phyloP scores from a whole-genome alignment of 352 stramenopile species.

The Lagenidium giganteum region DNA sequence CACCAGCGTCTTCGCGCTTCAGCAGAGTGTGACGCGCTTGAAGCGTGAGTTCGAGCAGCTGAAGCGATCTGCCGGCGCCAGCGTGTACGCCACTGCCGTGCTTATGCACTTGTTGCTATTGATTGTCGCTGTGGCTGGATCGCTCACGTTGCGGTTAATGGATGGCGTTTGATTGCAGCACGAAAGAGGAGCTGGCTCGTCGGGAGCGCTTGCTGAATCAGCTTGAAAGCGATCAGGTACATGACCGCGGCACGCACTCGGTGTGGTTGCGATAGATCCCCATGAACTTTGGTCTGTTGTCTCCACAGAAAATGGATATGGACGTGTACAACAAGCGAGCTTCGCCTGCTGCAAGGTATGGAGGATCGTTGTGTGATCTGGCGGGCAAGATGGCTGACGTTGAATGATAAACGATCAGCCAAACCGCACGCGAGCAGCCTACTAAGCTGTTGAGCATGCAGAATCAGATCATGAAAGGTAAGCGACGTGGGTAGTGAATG shows the following conservation, averaged over 20 bases:
- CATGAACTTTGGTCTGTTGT: not conserved
- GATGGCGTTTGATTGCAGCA: constrained; percentile 21
- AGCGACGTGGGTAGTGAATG: not conserved
- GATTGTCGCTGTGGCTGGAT: no score
- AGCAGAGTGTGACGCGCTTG: constrained; percentile 77
- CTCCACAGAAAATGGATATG: constrained; percentile 55
- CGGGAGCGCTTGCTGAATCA: constrained; percentile 59
- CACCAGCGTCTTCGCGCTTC: constrained; percentile 79
- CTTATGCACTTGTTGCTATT: no score
- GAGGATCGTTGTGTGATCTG: no score
- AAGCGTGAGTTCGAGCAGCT: constrained; percentile 82
- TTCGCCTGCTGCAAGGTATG: constrained; percentile 17
- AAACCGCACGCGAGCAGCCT: constrained; percentile 27
- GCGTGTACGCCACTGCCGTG: constrained; percentile 32
- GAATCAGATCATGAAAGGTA: constrained; percentile 88
- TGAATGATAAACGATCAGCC: constrained; percentile 8
- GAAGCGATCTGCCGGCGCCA: constrained; percentile 32
- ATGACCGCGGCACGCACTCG: not conserved
- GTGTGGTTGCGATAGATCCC: not conserved
- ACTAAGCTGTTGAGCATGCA: constrained; percentile 74
- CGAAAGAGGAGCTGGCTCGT: constrained; percentile 63
- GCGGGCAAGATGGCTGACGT: constrained; percentile 3
- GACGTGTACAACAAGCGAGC: constrained; percentile 71
- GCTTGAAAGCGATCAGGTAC: constrained; percentile 49
- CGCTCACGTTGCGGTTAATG: no score